Percentiles rank a stretch among this genome's conserved stretches.
Evolutionary conservation across 192 early-diverging fungal species (phyloP).

Genomic region (Rhizophagus sp.): DNA sequence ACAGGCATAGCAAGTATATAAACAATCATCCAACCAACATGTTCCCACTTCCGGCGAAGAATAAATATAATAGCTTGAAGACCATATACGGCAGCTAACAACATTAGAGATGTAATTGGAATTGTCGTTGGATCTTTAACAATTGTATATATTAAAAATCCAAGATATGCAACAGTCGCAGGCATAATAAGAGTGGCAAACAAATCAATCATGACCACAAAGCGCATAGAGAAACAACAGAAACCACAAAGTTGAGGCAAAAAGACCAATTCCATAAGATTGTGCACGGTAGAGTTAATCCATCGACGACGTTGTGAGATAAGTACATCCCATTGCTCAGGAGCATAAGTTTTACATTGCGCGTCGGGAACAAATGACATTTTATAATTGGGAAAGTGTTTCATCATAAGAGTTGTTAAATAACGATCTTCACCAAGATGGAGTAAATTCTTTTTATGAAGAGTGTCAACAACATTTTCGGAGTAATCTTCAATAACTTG

Average conservation of each 20-base stretch:
- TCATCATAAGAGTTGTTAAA: conserved; percentile 91
- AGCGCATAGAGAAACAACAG: conserved; percentile 97
- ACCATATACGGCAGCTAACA: conserved; percentile 86
- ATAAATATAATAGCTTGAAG: conserved; percentile 67
- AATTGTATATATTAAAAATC: conserved; percentile 75
- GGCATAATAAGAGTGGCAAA: conserved; percentile 93
- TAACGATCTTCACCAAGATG: conserved; percentile 99
- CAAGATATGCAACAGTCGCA: conserved; percentile 85
- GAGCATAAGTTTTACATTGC: conserved; percentile 90
- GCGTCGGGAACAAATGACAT: conserved; percentile 93
- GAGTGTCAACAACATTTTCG: conserved; percentile 91
- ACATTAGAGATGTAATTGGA: conserved; percentile 82
- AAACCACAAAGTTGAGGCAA: conserved; percentile 96
- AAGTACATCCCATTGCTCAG: conserved; percentile 90
- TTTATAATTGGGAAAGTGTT: conserved; percentile 97
- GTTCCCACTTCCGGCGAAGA: conserved; percentile 86
- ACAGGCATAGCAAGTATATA: conserved; percentile 89
- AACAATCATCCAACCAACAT: conserved; percentile 97
- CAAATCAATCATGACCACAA: conserved; percentile 94
- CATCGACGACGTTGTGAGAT: conserved; percentile 98
- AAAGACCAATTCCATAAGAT: conserved; percentile 91
- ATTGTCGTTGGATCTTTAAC: conserved; percentile 56
- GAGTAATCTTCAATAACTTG: conserved; percentile 92
- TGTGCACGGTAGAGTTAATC: conserved; percentile 99
- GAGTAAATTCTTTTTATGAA: conserved; percentile 98